phyloP scores from a whole-genome alignment of 257 asterid genomes.

The Ehretia macrophylla region DNA sequence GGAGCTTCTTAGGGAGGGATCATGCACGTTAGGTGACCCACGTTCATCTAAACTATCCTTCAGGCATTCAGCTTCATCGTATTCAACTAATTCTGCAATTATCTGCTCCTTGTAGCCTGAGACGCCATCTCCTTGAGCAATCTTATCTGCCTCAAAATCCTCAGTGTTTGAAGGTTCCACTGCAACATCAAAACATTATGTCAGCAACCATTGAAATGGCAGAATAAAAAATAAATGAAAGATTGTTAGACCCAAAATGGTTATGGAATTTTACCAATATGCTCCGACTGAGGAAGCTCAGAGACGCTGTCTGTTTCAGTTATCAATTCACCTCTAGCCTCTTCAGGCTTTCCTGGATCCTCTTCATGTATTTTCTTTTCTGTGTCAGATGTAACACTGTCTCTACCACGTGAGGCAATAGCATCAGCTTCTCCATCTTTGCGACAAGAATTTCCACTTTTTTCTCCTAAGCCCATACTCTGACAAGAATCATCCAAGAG shows the following conservation, averaged over 20 bases:
- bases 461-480: neutral
- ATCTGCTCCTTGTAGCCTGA: too few relatives aligned
- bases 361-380: too few relatives aligned
- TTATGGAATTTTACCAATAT: neutral
- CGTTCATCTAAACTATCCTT: neutral
- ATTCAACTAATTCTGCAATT: too few relatives aligned
- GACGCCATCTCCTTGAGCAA: too few relatives aligned
- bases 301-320: neutral
- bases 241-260: too few relatives aligned
- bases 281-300: neutral
- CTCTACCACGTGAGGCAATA: conserved; percentile 14
- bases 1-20: too few relatives aligned
- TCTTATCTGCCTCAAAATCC: neutral
- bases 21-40: neutral
- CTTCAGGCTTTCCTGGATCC: too few relatives aligned
- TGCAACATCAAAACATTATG: neutral
- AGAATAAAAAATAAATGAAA: neutral
- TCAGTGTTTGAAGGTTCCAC: neutral
- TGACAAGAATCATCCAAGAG: neutral
- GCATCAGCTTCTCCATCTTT: conserved; percentile 19
- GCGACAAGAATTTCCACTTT: neutral
- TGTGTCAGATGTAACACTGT: too few relatives aligned
- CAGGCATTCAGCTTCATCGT: neutral
- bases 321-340: too few relatives aligned
- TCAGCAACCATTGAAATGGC: neutral